Percentiles rank a stretch among this genome's conserved stretches.
Conservation (phyloP, 306 rosid species). For the Glycine latifolia region DNA sequence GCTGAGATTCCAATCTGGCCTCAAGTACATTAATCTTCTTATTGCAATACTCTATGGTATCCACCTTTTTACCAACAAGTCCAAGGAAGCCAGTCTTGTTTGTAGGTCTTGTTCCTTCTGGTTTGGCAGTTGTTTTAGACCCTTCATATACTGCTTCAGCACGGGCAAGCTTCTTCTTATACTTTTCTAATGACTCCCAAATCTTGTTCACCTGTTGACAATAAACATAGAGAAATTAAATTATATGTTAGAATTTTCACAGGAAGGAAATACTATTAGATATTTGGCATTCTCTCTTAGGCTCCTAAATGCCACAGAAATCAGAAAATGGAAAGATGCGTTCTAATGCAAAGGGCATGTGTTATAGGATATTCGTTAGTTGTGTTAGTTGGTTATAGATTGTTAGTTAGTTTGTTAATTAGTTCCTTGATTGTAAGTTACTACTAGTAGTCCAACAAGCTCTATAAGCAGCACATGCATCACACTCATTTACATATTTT, state of each 20-base stretch:
- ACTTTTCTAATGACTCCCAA: constrained; percentile 71
- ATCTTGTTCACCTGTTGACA: constrained; percentile 74
- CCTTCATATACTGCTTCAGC: constrained; percentile 70
- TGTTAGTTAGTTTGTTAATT: no score
- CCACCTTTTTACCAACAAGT: constrained; percentile 78
- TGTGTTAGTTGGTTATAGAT: no score
- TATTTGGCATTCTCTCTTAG: no score
- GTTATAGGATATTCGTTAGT: no score
- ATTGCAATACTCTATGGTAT: constrained; percentile 71
- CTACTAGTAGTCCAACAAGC: no score
- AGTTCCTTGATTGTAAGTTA: no score
- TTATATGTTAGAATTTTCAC: constrained; percentile 7
- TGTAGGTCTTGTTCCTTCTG: constrained; percentile 81
- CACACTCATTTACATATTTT: no score
- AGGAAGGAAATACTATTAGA: not conserved
- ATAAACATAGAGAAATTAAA: constrained; percentile 29
- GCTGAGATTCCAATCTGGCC: constrained; percentile 79
- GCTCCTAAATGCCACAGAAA: no score
- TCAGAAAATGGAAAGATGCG: no score
- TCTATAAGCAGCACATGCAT: no score
- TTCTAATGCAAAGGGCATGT: no score
- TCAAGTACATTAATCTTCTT: constrained; percentile 65
- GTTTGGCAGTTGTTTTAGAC: constrained; percentile 66
- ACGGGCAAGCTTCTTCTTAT: constrained; percentile 75
- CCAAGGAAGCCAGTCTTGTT: constrained; percentile 85